A percentile compares a stretch with the other conserved stretches of the same genome.
Conservation (phyloP, 768 basidiomycete species). For the Phaeotremella skinneri region DNA sequence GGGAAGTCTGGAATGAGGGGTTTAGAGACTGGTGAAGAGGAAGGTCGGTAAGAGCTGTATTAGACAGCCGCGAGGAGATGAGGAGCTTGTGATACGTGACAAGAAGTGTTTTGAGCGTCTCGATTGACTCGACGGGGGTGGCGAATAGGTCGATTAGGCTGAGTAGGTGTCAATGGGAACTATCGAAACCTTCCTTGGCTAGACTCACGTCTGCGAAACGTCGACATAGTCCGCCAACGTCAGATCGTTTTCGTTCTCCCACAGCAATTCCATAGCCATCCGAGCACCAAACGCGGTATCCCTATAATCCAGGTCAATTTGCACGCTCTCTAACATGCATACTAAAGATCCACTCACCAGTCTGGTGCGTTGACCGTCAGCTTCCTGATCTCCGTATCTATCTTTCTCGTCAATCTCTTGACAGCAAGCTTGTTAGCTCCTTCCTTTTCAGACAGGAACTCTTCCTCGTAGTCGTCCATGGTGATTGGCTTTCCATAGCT, state of each 20-base stretch:
- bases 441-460: conserved; percentile 70
- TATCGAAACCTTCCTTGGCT: not conserved
- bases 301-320: conserved; percentile 56
- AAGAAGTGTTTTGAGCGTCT: conserved; percentile 65
- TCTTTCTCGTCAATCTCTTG: conserved; percentile 74
- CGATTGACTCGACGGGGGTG: conserved; percentile 63
- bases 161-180: conserved; percentile 3
- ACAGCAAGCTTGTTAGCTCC: conserved; percentile 73
- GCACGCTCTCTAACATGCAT: not conserved
- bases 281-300: conserved; percentile 83
- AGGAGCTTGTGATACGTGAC: conserved; percentile 86
- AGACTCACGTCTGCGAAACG: conserved; percentile 83
- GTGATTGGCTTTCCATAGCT: conserved; percentile 82
- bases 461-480: conserved; percentile 68
- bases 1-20: conserved; percentile 67
- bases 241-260: conserved; percentile 75
- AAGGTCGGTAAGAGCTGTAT: conserved; percentile 76
- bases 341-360: conserved; percentile 59
- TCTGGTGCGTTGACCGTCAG: conserved; percentile 88
- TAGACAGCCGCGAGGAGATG: conserved; percentile 74
- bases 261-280: conserved; percentile 91
- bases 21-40: conserved; percentile 81
- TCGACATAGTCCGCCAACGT: conserved; percentile 75
- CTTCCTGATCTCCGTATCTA: conserved; percentile 69
- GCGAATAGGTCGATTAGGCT: conserved; percentile 88